Evolutionary conservation across 2,329 filamentous ascomycete genomes (phyloP).

Genomic region (Pseudogymnoascus sp.): DNA sequence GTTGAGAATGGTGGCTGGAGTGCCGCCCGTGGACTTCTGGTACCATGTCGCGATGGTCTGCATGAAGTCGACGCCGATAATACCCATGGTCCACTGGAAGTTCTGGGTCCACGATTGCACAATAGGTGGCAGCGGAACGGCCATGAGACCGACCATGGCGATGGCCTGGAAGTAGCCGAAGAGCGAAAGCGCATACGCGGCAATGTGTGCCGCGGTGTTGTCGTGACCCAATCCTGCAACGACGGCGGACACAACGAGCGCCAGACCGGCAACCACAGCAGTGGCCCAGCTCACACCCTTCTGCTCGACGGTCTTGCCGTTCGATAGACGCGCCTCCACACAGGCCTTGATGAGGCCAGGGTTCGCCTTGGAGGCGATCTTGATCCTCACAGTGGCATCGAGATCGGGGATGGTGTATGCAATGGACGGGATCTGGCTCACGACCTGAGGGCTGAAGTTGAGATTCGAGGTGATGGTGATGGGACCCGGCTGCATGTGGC

Average conservation of each 20-base stretch:
- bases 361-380: constrained; percentile 60
- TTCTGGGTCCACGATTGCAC: constrained; percentile 93
- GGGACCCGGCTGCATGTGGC: constrained; percentile 81
- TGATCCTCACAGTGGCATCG: constrained; percentile 74
- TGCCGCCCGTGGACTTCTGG: constrained; percentile 84
- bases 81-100: constrained; percentile 97
- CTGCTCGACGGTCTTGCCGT: constrained; percentile 86
- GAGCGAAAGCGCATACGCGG: constrained; percentile 85
- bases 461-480: constrained; percentile 70
- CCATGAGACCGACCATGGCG: constrained; percentile 79
- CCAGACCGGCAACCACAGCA: constrained; percentile 77
- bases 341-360: constrained; percentile 63
- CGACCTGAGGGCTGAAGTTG: constrained; percentile 44
- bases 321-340: constrained; percentile 79
- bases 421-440: constrained; percentile 66
- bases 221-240: constrained; percentile 86
- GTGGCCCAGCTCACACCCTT: constrained; percentile 83
- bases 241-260: constrained; percentile 74
- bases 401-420: constrained; percentile 86
- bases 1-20: constrained; percentile 68
- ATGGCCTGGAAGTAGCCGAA: constrained; percentile 93
- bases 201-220: constrained; percentile 90
- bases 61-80: constrained; percentile 80
- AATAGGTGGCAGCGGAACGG: constrained; percentile 74
- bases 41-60: constrained; percentile 92